These are phyloP conservation scores for Penicillium bialowiezense DNA, from an alignment of 495 filamentous ascomycete species.

Conservation along the genomic window DNA sequence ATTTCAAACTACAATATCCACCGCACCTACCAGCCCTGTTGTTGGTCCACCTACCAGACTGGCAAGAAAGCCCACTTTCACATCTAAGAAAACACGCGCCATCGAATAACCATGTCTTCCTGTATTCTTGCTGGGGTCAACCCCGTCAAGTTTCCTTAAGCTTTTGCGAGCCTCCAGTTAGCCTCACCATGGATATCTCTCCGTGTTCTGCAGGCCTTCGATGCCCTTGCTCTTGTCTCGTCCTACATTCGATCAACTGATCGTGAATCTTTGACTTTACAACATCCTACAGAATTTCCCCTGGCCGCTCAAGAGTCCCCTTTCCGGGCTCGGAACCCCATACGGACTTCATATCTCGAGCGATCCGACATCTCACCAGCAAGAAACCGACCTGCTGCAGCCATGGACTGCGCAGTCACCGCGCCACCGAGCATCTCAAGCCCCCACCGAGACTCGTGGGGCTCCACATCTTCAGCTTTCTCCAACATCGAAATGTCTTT, in stretches of 20 bases:
- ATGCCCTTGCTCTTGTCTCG: conserved; percentile 23
- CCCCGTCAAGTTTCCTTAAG: conserved; percentile 31
- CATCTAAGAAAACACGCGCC: neutral
- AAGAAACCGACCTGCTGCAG: neutral
- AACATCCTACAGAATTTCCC: neutral
- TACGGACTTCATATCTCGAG: neutral
- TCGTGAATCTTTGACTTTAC: neutral
- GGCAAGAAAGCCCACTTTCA: conserved; percentile 4
- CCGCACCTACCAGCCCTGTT: neutral
- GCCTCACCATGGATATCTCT: conserved; percentile 35
- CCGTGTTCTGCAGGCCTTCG: conserved; percentile 33
- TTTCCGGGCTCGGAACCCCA: neutral
- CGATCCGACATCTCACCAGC: neutral
- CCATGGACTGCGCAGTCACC: conserved; percentile 1
- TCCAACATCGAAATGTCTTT: conserved; percentile 41
- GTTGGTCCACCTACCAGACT: neutral
- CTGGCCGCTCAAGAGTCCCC: neutral
- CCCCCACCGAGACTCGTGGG: conserved; percentile 37
- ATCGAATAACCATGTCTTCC: conserved; percentile 26
- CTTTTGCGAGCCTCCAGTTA: conserved; percentile 25
- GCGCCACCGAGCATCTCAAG: conserved; percentile 26
- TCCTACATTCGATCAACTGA: conserved; percentile 5
- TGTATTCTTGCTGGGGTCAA: conserved; percentile 18
- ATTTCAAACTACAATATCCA: neutral
- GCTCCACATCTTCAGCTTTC: conserved; percentile 42